Percentiles rank a stretch among this genome's conserved stretches.
Conservation (phyloP, 2,329 filamentous ascomycete genomes). For the Neofusicoccum ribis region DNA sequence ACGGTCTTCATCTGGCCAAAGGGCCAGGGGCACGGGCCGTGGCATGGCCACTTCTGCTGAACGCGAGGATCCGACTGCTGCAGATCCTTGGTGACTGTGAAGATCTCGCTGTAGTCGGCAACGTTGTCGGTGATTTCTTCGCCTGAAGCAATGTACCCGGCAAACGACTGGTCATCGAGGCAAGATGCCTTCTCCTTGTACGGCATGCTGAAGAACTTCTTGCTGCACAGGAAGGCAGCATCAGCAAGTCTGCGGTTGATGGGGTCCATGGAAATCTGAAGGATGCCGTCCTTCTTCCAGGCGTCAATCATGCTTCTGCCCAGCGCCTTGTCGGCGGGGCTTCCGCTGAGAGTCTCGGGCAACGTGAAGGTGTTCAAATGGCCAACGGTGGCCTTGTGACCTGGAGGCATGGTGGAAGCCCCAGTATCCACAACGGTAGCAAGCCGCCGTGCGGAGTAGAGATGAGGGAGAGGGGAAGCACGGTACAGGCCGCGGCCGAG, state of each 20-base stretch:
- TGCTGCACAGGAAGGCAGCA: constrained; percentile 40
- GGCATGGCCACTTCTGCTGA: constrained; percentile 48
- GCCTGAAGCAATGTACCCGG: constrained; percentile 53
- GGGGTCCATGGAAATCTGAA: constrained; percentile 46
- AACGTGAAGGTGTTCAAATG: constrained; percentile 47
- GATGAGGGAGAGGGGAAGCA: not conserved
- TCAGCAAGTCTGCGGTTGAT: constrained; percentile 39
- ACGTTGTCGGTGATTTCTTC: constrained; percentile 45
- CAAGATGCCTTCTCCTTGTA: constrained; percentile 44
- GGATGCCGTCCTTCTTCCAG: constrained; percentile 49
- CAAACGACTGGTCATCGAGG: constrained; percentile 48
- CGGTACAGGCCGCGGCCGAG: not conserved
- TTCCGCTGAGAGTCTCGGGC: constrained; percentile 40
- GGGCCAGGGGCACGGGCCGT: constrained; percentile 53
- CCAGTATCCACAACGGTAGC: not conserved
- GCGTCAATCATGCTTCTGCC: constrained; percentile 45
- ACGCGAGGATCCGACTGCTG: constrained; percentile 42
- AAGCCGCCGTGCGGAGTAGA: not conserved
- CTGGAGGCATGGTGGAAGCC: constrained; percentile 28
- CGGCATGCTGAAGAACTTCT: constrained; percentile 40
- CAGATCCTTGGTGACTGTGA: constrained; percentile 54
- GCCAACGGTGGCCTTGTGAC: constrained; percentile 31
- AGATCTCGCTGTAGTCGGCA: constrained; percentile 55
- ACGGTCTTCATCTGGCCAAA: constrained; percentile 42
- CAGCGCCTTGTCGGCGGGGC: constrained; percentile 36